phyloP scores from a whole-genome alignment of 805 yeast species.

The Maudiozyma barnettii region DNA sequence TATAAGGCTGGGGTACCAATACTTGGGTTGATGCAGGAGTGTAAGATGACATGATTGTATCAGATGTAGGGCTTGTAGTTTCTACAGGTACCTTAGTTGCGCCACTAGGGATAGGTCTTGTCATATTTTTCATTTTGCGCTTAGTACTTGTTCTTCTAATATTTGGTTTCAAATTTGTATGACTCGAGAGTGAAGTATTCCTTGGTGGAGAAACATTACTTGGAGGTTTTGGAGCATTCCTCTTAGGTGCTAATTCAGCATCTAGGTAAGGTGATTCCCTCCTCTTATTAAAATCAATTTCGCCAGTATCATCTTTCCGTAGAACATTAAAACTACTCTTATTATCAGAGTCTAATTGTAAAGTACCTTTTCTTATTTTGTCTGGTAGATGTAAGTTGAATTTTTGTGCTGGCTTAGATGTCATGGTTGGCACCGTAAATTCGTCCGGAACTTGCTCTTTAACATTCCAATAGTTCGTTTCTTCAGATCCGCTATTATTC shows the following conservation, averaged over 20 bases:
- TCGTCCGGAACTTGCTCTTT: constrained; percentile 17
- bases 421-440: constrained; percentile 8
- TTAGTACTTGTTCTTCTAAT: constrained; percentile 13
- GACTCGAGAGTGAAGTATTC: constrained; percentile 10
- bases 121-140: constrained; percentile 3
- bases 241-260: constrained; percentile 52
- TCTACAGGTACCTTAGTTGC: constrained; percentile 4
- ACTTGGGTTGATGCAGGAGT: constrained; percentile 37
- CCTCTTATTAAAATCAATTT: constrained; percentile 74
- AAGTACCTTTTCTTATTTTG: background rate
- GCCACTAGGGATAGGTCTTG: constrained; percentile 16
- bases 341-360: constrained; percentile 8
- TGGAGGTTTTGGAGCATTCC: constrained; percentile 70
- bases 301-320: constrained; percentile 51
- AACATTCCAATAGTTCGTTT: constrained; percentile 23
- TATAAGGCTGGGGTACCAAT: constrained; percentile 35
- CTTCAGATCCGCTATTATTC: constrained; percentile 11
- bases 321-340: constrained; percentile 55
- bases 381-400: constrained; percentile 4
- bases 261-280: constrained; percentile 62
- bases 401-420: constrained; percentile 4
- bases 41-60: constrained; percentile 28
- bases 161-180: constrained; percentile 8
- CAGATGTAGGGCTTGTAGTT: constrained; percentile 10
- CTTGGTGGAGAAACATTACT: constrained; percentile 19